Base-by-base conservation (phyloP, 2,329 filamentous ascomycete species). In the Bipolaris victoriae region DNA sequence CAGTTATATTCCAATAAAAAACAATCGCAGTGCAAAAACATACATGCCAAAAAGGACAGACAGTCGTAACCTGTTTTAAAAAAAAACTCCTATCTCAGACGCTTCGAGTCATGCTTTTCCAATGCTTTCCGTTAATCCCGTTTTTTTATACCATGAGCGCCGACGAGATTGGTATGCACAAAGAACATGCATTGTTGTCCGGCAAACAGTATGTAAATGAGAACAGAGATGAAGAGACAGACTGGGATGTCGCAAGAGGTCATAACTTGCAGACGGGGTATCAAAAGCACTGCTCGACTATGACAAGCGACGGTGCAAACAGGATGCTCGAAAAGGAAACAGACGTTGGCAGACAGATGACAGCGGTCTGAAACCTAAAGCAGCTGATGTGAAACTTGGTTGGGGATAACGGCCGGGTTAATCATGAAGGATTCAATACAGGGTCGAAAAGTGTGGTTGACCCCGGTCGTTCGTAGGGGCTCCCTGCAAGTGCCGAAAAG, bases 401-500 rank as follows among this genome's bases (percentile, higher is more conserved):
- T 50, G 52, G 61, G 58, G 52, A 52, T 58, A 60, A 55, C 58
- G 58, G 49, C 60, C 62, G 58, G 61, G 55, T 44, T 46, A 54
- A 65, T 66, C 45, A 55, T 55, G 44, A 64, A 60, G 61, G 61
- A 61, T 65, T 63, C 55, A 57, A 52, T 59, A 57, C 69, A 61
- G 64, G 62, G 63, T 61, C 65, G 48, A 68, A 73, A 60, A 57
- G 62, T 39, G 70, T 58, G 60, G 60, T 43, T 43, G 56, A 56
- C 70, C 72, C 71, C 67, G 72, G 70, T 65, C 65, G 62, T 64
- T 66, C 57, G 64, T 72, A 68, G 64, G 70, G 70, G 68, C 48
- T 50, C 70, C 72, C 68, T 73, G 72, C 66, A 69, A 69, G 58
- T 65, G 58, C 63, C 69, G 66, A 66, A 69, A 70, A 68, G 68